These are phyloP conservation scores for Alternaria ventricosa DNA, from an alignment of 2,329 filamentous ascomycete species.

Conservation along the genomic window DNA sequence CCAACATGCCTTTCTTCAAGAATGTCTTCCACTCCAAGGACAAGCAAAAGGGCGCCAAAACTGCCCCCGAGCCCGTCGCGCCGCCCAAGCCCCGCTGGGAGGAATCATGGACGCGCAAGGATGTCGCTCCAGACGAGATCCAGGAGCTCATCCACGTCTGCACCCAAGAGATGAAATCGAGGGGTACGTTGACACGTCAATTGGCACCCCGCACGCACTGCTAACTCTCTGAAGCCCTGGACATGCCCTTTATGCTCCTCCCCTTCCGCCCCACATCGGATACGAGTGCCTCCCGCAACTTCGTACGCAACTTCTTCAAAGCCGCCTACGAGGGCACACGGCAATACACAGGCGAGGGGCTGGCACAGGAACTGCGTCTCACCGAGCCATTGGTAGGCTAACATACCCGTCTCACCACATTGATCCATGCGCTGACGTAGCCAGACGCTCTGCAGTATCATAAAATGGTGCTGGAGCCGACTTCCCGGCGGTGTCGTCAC, in stretches of 20 bases:
- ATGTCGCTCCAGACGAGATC: conserved; percentile 87
- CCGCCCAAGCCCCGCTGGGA: conserved; percentile 81
- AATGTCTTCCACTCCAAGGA: conserved; percentile 49
- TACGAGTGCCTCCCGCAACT: conserved; percentile 87
- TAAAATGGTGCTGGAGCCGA: conserved; percentile 99
- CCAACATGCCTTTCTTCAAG: conserved; percentile 48
- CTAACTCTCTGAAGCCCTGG: conserved; percentile 67
- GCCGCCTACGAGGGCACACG: conserved; percentile 65
- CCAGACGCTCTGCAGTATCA: conserved; percentile 87
- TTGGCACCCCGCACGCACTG: neutral
- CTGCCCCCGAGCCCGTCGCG: conserved; percentile 33
- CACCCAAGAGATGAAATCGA: conserved; percentile 88
- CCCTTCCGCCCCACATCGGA: conserved; percentile 95
- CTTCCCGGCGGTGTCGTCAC: conserved; percentile 89
- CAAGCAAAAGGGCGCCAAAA: conserved; percentile 38
- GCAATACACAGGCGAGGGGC: conserved; percentile 68
- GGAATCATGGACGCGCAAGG: conserved; percentile 82
- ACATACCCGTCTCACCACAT: neutral
- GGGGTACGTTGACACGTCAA: conserved; percentile 67
- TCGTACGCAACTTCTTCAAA: conserved; percentile 91
- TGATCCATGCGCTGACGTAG: conserved; percentile 21
- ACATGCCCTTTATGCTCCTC: conserved; percentile 89
- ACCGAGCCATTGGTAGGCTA: conserved; percentile 85
- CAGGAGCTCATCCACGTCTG: conserved; percentile 84
- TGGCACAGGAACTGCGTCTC: conserved; percentile 87